Percentiles rank a stretch among this genome's conserved stretches.
Evolutionary conservation across 2,329 filamentous ascomycete genomes (phyloP).

Genomic region (Claviceps quebecensis): DNA sequence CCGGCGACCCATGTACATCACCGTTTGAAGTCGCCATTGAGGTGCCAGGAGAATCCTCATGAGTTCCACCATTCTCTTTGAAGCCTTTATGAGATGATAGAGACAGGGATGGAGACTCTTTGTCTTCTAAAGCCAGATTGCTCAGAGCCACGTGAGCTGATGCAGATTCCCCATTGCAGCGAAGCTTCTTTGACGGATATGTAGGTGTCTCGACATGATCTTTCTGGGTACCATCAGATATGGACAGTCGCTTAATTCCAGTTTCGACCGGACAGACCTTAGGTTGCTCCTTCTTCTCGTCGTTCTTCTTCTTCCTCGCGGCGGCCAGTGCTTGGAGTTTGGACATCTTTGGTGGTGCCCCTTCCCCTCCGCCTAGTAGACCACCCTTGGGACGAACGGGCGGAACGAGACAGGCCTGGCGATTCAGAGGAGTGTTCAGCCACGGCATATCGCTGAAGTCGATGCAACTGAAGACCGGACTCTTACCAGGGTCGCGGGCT

Average conservation of each 20-base stretch:
- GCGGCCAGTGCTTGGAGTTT: constrained; percentile 86
- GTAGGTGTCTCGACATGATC: constrained; percentile 13
- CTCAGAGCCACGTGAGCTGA: background rate
- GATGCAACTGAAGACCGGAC: background rate
- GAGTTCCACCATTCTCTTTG: no score
- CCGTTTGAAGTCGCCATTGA: background rate
- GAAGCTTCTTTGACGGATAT: constrained; percentile 13
- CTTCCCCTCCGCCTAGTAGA: constrained; percentile 61
- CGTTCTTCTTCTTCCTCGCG: constrained; percentile 69
- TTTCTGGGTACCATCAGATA: constrained; percentile 16
- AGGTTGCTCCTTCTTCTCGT: constrained; percentile 35
- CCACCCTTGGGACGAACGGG: constrained; percentile 43
- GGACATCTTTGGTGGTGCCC: constrained; percentile 56
- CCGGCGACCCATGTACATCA: background rate
- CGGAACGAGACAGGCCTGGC: constrained; percentile 51
- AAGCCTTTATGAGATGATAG: background rate
- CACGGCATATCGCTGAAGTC: constrained; percentile 78
- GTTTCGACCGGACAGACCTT: constrained; percentile 14
- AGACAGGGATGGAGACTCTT: background rate
- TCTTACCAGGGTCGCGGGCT: background rate
- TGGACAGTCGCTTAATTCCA: constrained; percentile 18
- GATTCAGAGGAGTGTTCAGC: constrained; percentile 55
- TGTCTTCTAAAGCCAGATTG: background rate
- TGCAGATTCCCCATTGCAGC: background rate
- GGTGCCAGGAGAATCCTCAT: background rate